Evolutionary conservation across 345 rosid genomes (phyloP), one percentile per base, ranked within the genome.

Genomic region (Ailanthus altissimus): DNA sequence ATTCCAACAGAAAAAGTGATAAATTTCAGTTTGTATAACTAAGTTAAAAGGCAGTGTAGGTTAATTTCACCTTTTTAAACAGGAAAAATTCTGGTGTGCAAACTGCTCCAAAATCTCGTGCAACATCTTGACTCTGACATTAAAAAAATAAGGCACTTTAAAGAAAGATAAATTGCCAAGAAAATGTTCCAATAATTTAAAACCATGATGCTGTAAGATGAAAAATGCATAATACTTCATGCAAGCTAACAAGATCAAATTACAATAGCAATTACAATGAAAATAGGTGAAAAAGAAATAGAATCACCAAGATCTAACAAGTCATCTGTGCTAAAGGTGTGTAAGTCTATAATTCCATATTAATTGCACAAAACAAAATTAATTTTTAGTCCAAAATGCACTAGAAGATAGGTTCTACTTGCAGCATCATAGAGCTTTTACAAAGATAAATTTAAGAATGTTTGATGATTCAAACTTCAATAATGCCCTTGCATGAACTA

Each of bases 21-120:
- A 69, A 74, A 47, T 46, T 28, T 20, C 76, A 47, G 60, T 32
- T 15, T 16, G 12, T 15, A 72, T 38, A 36, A 13, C 56, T 7
- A 60, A 69, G 36, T 62, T 70, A 75, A 73, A 4, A 42, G 68
- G 51, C 59, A 76, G 45, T 8, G 62, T 32, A 40, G 57, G 18
- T 18, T 50, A 25, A 32, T 40, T 38, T 38, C 77, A 93, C 98
- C 97, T 89, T 94, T 78, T 89, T 94, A 77, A 86, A 94, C 57
- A 94, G 78, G 81, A 91, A 91, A 83, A 93, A 89, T 83, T 94
- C 98, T 36, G 97, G 97, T 0, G 97, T 94, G 79, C 97, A 94
- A 75, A 89, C 90, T 65, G 98, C 97, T 73, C 91, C 88, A 82
- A 93, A 91, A 60, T 87, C 95, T 66, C 74, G 84, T 59, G 97